Evolutionary conservation across 139 green algal genomes (phyloP), one percentile per base, ranked within the genome.

Genomic region (Gonium pectorale): DNA sequence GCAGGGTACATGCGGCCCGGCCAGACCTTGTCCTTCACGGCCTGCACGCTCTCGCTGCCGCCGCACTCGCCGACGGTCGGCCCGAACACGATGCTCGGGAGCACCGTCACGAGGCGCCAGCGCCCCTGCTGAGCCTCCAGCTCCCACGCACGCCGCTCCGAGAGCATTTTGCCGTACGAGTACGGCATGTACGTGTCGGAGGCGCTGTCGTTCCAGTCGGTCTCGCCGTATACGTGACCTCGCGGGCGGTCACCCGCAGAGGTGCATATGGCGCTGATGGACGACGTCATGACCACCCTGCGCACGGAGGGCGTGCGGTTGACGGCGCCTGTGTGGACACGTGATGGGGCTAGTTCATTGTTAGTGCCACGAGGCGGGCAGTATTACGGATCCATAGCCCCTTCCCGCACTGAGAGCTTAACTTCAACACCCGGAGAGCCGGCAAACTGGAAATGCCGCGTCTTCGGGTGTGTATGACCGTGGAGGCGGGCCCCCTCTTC

Each of bases 281-380:
- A 89, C 19, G 74, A 85, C 2, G 88, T 92, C 40, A 92, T 51
- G 11, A 92, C 78, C 35, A 92, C 81, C 26, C 70, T 43, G 26
- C 81, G 29, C 52, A 92, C 88, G 22, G 51, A 73, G n/a, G 21
- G 35, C 0, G 81, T 46, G 24, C 72, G 56, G 46, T 85, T 79
- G 22, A 88, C 86, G 3, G 81, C 63, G 2, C 54, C 74, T 82
- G 49, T 4, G 33, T 27, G 33, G 0, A 5, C 24, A 21, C 11
- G 24, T 17, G 22, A 29, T 27, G 33, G 27, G 44, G 9, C 15
- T 15, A 29, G n/a, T n/a, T n/a, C n/a, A n/a, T n/a, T n/a, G n/a
- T n/a, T n/a, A n/a, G n/a, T n/a, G n/a, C n/a, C n/a, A n/a, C n/a
- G n/a, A n/a, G n/a, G n/a, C n/a, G n/a, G n/a, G n/a, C n/a, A n/a